phyloP scores from a whole-genome alignment of 768 basidiomycete species.

The Daedaleopsis nitida region DNA sequence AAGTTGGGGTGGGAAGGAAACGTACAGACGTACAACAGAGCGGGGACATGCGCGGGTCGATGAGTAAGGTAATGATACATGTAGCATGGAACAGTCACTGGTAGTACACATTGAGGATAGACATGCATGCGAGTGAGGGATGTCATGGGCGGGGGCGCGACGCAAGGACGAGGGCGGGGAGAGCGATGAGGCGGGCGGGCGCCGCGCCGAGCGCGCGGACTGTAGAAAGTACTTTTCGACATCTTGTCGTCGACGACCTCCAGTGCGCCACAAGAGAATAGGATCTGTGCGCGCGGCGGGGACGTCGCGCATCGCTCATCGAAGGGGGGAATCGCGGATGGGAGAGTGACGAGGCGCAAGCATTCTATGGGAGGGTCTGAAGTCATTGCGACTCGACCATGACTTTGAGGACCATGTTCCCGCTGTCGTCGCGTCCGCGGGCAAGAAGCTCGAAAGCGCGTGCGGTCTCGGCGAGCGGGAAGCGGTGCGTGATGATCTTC shows the following conservation, averaged over 20 bases:
- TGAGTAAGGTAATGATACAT: constrained; percentile 20
- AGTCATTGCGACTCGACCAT: constrained; percentile 56
- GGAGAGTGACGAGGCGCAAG: not conserved
- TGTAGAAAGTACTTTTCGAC: constrained; percentile 14
- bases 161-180: not conserved
- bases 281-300: constrained; percentile 9
- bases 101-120: constrained; percentile 12
- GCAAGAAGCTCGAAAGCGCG: constrained; percentile 83
- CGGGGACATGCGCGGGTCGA: not conserved
- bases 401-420: constrained; percentile 86
- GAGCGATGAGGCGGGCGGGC: constrained; percentile 5
- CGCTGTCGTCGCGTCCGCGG: constrained; percentile 75
- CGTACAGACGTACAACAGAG: not conserved
- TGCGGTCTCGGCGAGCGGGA: constrained; percentile 61
- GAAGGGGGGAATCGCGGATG: not conserved
- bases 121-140: not conserved
- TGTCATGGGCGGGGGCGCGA: not conserved
- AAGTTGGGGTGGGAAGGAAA: not conserved
- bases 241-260: not conserved
- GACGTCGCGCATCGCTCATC: constrained; percentile 4
- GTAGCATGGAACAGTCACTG: constrained; percentile 1
- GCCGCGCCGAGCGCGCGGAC: constrained; percentile 11
- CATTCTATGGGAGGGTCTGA: constrained; percentile 5
- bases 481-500: constrained; percentile 80
- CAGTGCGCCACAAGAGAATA: not conserved